Percentiles rank a stretch among this genome's conserved stretches.
Conservation (phyloP, 2,329 filamentous ascomycete genomes). For the Dactylella cylindrospora region DNA sequence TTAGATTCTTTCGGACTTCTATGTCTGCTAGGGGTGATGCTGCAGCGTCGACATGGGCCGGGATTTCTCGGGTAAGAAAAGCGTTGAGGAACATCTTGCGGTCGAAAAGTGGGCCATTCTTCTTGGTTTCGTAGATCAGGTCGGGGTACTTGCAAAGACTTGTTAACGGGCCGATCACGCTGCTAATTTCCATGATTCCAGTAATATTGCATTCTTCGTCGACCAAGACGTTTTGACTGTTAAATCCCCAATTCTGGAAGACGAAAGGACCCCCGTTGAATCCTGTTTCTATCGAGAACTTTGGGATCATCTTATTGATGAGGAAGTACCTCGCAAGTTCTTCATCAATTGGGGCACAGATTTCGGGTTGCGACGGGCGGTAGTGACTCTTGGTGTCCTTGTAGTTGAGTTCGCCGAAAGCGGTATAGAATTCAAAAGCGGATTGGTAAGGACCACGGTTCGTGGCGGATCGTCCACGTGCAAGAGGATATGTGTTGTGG, state of each 20-base stretch:
- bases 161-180: slow-evolving; percentile 26
- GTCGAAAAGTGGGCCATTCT: slow-evolving; percentile 35
- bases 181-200: slow-evolving; percentile 19
- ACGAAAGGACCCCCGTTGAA: slow-evolving; percentile 40
- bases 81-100: slow-evolving; percentile 34
- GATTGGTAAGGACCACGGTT: slow-evolving; percentile 32
- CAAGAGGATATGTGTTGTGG: slow-evolving; percentile 40
- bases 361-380: slow-evolving; percentile 11
- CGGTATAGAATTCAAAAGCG: slow-evolving; percentile 30
- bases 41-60: slow-evolving; percentile 3
- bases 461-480: slow-evolving; percentile 27
- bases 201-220: slow-evolving; percentile 42
- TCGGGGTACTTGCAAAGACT: slow-evolving; percentile 40
- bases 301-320: slow-evolving; percentile 44
- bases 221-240: slow-evolving; percentile 18
- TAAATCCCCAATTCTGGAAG: slow-evolving; percentile 41
- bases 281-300: slow-evolving; percentile 38
- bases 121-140: slow-evolving; percentile 42
- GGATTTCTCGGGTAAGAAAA: slow-evolving; percentile 28
- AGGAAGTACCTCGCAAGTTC: slow-evolving; percentile 40
- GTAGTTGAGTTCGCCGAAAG: slow-evolving; percentile 37
- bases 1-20: slow-evolving; percentile 26
- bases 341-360: slow-evolving; percentile 38
- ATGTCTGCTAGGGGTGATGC: slow-evolving; percentile 17
- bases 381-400: slow-evolving; percentile 30